phyloP scores from a whole-genome alignment of 306 rosid species.

The Rosa chinensis region DNA sequence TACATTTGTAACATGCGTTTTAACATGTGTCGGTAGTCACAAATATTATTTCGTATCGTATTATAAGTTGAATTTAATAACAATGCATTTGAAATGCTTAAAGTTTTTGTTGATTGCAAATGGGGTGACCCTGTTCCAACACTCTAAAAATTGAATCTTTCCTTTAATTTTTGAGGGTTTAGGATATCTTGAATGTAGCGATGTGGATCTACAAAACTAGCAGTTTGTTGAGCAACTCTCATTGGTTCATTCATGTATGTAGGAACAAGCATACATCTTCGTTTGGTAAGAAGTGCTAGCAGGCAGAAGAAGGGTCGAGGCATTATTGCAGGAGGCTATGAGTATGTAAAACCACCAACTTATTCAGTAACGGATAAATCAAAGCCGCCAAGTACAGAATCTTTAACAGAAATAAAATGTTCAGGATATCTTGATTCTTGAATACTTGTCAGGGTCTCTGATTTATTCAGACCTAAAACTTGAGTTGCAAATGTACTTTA shows the following conservation, averaged over 20 bases:
- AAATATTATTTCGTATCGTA: too few species aligned
- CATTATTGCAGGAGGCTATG: not conserved
- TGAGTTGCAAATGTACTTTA: constrained; percentile 13
- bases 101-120: too few species aligned
- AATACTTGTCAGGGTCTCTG: not conserved
- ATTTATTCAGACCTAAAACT: constrained; percentile 20
- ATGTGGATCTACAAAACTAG: not conserved
- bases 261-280: not conserved
- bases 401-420: constrained; percentile 4
- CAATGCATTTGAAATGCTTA: too few species aligned
- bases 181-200: not conserved
- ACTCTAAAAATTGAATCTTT: too few species aligned
- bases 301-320: not conserved
- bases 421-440: constrained; percentile 3
- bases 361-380: constrained; percentile 8
- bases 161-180: too few species aligned
- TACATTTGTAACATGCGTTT: too few species aligned
- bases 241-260: not conserved
- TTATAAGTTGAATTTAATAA: too few species aligned
- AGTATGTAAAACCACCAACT: not conserved
- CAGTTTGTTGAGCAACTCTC: not conserved
- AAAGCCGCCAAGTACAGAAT: not conserved
- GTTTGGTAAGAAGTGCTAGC: not conserved
- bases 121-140: too few species aligned
- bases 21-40: too few species aligned